Base-by-base conservation (phyloP, 2,329 filamentous ascomycete species). In the Colletotrichum phormii region DNA sequence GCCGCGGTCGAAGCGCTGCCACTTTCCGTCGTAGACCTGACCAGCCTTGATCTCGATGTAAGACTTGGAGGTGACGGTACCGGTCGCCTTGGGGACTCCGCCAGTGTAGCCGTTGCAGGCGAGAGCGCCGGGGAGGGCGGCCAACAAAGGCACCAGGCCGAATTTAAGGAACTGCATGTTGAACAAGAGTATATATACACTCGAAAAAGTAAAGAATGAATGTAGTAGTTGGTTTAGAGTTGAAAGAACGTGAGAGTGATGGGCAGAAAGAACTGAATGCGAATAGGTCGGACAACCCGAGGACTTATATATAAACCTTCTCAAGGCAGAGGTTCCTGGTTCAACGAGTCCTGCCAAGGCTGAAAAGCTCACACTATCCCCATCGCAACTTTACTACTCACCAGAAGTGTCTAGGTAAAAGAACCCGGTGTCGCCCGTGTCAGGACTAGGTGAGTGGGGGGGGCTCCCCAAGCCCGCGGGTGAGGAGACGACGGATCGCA, bases 1-100 rank as follows among this genome's bases (percentile, higher is more conserved):
- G 31, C 83, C 82, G 51, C 82, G 82, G 73, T 85, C 83, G 67
- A 81, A 84, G 71, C 80, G 80, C 18, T 78, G 77, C 81, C 79
- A 82, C 51, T 77, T 76, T 51, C 78, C 81, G 64, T 82, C 81
- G 64, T 78, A 83, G n/a, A 78, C 77, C 57, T 79, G 61, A 4
- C 80, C 79, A 5, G 80, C 77, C 51, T 73, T 67, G 57, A 81
- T 76, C 71, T 76, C 78, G 60, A 82, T 73, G 51, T 67, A 66
- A 22, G 61, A 67, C 33, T 66, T 71, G 72, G 75, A 77, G 33
- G 76, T 73, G n/a, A 78, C 77, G 33, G 71, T 75, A 9, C 77
- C 76, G 70, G 76, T 76, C 51, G 78, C 77, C n/a, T 70, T 74
- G 54, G 80, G 80, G 8, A 81, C 31, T 46, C 80, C 80, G 5